Conservation (phyloP, 2,329 filamentous ascomycete genomes). For the Fusarium haematococcum region DNA sequence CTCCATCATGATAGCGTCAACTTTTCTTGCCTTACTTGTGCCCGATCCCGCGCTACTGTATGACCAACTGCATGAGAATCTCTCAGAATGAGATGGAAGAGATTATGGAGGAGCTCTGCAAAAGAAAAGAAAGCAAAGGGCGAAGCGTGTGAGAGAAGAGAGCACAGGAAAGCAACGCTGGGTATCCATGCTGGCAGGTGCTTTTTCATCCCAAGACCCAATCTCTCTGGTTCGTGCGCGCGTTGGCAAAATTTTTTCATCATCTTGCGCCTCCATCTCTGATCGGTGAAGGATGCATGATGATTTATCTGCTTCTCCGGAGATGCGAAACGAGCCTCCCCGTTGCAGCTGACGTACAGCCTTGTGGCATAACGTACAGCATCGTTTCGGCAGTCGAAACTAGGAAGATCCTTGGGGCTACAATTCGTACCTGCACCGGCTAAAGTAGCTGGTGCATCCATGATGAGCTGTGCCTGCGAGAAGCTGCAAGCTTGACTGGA, state of each 20-base stretch:
- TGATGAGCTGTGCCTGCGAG: slow-evolving; percentile 24
- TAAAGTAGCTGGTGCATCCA: slow-evolving; percentile 14
- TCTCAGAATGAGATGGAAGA: not conserved
- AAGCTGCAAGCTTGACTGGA: slow-evolving; percentile 6
- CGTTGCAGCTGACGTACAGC: not conserved
- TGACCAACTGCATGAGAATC: not conserved
- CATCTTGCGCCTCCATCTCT: not conserved
- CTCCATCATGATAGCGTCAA: slow-evolving; percentile 1
- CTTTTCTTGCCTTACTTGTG: not conserved
- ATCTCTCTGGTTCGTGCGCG: slow-evolving; percentile 9
- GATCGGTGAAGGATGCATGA: not conserved
- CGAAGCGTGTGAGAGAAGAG: not conserved
- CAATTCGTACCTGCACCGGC: slow-evolving; percentile 33
- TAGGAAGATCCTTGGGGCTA: slow-evolving; percentile 24
- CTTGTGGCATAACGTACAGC: slow-evolving; percentile 10
- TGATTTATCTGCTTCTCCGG: slow-evolving; percentile 10
- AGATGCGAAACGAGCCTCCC: not conserved
- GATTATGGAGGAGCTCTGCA: not conserved
- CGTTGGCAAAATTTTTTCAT: slow-evolving; percentile 9
- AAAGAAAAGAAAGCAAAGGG: slow-evolving; percentile 16
- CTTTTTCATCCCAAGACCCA: not conserved
- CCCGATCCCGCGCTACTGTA: not conserved
- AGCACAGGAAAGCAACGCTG: not conserved
- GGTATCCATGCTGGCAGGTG: slow-evolving; percentile 1
- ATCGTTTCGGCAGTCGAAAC: slow-evolving; percentile 16